Evolutionary conservation across 768 basidiomycete species (phyloP).

Genomic region (Boletus insuetus): DNA sequence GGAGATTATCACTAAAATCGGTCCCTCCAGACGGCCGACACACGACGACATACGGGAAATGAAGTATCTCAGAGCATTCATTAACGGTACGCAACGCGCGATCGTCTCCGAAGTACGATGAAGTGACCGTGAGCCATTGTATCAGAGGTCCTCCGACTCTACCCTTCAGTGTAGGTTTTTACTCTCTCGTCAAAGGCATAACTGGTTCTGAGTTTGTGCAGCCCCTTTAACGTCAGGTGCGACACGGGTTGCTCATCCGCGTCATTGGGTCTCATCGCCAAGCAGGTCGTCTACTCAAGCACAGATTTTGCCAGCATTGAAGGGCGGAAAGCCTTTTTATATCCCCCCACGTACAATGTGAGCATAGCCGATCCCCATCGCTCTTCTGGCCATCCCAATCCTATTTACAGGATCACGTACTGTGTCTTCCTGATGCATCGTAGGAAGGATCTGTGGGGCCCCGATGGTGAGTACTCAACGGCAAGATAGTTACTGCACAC

Average conservation of each 20-base stretch:
- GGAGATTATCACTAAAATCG: conserved; percentile 55
- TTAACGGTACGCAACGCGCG: conserved; percentile 47
- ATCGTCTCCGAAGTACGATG: background rate
- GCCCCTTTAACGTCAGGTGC: conserved; percentile 26
- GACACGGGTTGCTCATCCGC: background rate
- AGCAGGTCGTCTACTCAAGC: conserved; percentile 16
- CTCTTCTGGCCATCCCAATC: background rate
- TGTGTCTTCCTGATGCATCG: conserved; percentile 36
- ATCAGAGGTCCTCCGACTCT: conserved; percentile 33
- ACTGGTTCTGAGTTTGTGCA: conserved; percentile 7
- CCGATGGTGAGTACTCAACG: conserved; percentile 26
- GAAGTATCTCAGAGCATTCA: conserved; percentile 62
- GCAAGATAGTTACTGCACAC: no score
- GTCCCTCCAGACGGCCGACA: conserved; percentile 45
- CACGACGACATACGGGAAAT: conserved; percentile 58
- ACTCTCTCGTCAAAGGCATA: background rate
- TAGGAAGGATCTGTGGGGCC: conserved; percentile 38
- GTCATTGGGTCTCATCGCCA: background rate
- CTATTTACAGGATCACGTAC: conserved; percentile 10
- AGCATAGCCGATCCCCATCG: background rate
- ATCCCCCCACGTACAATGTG: conserved; percentile 42
- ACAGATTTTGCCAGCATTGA: conserved; percentile 16
- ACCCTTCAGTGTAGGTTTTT: conserved; percentile 27
- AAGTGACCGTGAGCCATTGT: background rate
- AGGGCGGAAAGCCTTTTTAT: conserved; percentile 47